Conservation (phyloP, 2,329 filamentous ascomycete species). For the Alternaria novae-zelandiae region DNA sequence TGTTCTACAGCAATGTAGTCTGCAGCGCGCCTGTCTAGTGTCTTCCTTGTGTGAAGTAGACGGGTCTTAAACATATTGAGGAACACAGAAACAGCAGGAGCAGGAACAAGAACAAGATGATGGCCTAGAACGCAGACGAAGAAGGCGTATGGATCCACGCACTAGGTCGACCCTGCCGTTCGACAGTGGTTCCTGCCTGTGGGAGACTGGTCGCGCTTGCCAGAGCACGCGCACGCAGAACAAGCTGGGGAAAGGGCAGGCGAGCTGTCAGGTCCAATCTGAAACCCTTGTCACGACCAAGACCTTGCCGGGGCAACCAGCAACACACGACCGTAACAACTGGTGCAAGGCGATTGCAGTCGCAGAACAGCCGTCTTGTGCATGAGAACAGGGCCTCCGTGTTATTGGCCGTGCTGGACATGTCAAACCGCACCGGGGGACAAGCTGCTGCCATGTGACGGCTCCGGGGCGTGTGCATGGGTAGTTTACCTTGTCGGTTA, state of each 20-base stretch:
- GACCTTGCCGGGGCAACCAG: neutral
- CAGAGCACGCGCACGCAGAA: neutral
- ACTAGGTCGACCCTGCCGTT: neutral
- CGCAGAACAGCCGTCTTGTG: neutral
- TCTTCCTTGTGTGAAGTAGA: neutral
- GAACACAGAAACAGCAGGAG: neutral
- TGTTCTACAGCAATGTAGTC: neutral
- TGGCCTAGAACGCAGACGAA: neutral
- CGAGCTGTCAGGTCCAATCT: constrained; percentile 11
- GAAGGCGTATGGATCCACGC: neutral
- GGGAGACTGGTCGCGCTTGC: neutral
- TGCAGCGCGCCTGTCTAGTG: neutral
- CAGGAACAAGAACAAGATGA: neutral
- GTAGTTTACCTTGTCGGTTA: constrained; percentile 9
- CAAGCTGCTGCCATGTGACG: constrained; percentile 15
- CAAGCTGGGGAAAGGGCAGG: constrained; percentile 8
- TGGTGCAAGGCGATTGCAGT: neutral
- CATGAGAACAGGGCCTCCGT: neutral
- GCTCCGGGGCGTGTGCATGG: constrained; percentile 7
- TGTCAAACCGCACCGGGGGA: neutral
- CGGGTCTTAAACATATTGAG: neutral
- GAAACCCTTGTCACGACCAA: constrained; percentile 9
- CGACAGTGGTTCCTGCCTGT: neutral
- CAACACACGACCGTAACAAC: neutral
- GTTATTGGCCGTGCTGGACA: neutral